Evolutionary conservation across 495 filamentous ascomycete species (phyloP), one percentile per base, ranked within the genome.

Genomic region (Daldinia grandis): DNA sequence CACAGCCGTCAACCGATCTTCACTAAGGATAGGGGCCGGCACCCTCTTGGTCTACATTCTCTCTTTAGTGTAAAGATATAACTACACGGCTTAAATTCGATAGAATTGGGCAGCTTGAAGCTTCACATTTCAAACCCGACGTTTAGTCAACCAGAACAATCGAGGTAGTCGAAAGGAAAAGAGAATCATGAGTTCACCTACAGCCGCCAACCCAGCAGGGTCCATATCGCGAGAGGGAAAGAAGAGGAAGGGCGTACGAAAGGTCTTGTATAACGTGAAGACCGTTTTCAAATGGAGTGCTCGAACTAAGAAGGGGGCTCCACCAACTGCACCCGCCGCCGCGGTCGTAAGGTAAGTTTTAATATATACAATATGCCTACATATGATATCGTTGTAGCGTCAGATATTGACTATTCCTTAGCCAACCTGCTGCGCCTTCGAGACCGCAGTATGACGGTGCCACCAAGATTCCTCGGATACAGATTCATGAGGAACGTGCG

Each of bases 401-500:
- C 9, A 2, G 17, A 56, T 73, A 50, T 69, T 73, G 25, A 73
- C 53, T 35, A 14, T 15, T 44, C 21, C 40, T 24, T 6, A 73
- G 70, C 33, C 60, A 60, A 40, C 70, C 80, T 62, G 49, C 33
- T 75, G 73, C 66, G 66, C 71, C 76, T 14, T 44, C 68, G 47
- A 44, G 15, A 50, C 73, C 53, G 28, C 69, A 72, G 49, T 76
- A 75, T 70, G 73, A 80, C 51, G 65, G 69, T 4, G 75, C 76
- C 2, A 81, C 76, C 33, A 82, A 76, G 75, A 75, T 85, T 27
- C 81, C 82, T 28, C 77, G 81, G 47, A 68, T 78, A 38, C 81
- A 85, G 55, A 69, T 88, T 51, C 89, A 91, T 56, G 87, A 90
- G 71, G 90, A 92, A 71, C 89, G 88, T 64, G 88, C 91, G 7